These are phyloP conservation scores for Acorus gramineus DNA, from an alignment of 106 monocot species.

Conservation along the genomic window DNA sequence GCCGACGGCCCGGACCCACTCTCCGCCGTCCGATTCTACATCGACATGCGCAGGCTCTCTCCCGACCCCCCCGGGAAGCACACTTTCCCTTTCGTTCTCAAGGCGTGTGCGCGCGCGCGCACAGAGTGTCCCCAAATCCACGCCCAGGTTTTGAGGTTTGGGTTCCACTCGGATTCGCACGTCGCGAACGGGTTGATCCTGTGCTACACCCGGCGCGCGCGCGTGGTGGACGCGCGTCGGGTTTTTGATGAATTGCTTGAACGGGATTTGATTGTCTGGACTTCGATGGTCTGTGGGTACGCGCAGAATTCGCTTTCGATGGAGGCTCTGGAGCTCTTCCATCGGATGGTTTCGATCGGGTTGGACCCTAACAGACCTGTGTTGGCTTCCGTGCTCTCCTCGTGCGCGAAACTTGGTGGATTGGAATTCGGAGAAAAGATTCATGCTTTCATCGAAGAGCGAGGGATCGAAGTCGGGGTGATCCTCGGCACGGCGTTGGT, in stretches of 20 bases:
- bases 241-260: slow-evolving; percentile 51
- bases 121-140: slow-evolving; percentile 34
- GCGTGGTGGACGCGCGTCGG: slow-evolving; percentile 19
- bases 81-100: slow-evolving; percentile 83
- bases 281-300: slow-evolving; percentile 60
- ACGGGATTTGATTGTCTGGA: slow-evolving; percentile 44
- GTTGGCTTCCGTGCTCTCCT: slow-evolving; percentile 52
- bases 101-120: slow-evolving; percentile 25
- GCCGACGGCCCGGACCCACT: slow-evolving; percentile 29
- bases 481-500: slow-evolving; percentile 71
- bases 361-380: slow-evolving; percentile 42
- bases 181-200: slow-evolving; percentile 45
- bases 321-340: slow-evolving; percentile 36
- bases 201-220: slow-evolving; percentile 20
- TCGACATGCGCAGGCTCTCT: slow-evolving; percentile 21
- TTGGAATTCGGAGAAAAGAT: slow-evolving; percentile 43
- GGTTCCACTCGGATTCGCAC: slow-evolving; percentile 41
- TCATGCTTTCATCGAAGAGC: slow-evolving; percentile 28
- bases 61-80: slow-evolving; percentile 41
- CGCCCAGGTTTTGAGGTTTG: slow-evolving; percentile 27
- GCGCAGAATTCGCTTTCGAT: slow-evolving; percentile 22
- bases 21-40: slow-evolving; percentile 31
- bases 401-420: slow-evolving; percentile 45
- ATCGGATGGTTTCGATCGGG: slow-evolving; percentile 36
- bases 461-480: slow-evolving; percentile 34